Evolutionary conservation across 371 early-diverging fungal genomes (phyloP).

Genomic region (Phascolomyces articulosus): DNA sequence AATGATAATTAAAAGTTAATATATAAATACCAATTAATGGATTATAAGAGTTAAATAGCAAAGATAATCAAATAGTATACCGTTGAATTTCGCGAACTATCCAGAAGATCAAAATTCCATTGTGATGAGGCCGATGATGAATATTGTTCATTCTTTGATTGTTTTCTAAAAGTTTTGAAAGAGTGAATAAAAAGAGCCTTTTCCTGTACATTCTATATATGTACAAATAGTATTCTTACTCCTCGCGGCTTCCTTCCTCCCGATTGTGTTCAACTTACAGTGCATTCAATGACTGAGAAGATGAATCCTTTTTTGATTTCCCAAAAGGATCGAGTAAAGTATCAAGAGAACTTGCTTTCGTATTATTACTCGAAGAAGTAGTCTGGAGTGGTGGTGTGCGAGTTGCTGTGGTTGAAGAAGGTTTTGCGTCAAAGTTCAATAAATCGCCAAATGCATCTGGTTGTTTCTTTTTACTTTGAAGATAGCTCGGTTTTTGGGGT

Average conservation of each 20-base stretch:
- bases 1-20: not conserved
- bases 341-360: constrained; percentile 22
- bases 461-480: constrained; percentile 20
- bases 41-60: not conserved
- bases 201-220: not conserved
- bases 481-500: constrained; percentile 22
- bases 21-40: not conserved
- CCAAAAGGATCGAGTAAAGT: constrained; percentile 40
- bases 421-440: constrained; percentile 15
- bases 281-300: constrained; percentile 41
- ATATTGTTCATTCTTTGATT: not conserved
- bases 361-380: constrained; percentile 17
- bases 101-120: constrained; percentile 63
- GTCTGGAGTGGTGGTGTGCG: constrained; percentile 29
- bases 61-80: not conserved
- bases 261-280: constrained; percentile 49
- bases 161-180: not conserved
- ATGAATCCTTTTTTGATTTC: constrained; percentile 11
- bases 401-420: not conserved
- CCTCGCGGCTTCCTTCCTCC: no score
- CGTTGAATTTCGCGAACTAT: constrained; percentile 14
- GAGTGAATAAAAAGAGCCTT: not conserved
- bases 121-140: constrained; percentile 23
- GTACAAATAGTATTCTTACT: not conserved
- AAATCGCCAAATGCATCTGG: constrained; percentile 45